Evolutionary conservation across 2,329 filamentous ascomycete genomes (phyloP).

Genomic region (Hyphodiscus sp.): DNA sequence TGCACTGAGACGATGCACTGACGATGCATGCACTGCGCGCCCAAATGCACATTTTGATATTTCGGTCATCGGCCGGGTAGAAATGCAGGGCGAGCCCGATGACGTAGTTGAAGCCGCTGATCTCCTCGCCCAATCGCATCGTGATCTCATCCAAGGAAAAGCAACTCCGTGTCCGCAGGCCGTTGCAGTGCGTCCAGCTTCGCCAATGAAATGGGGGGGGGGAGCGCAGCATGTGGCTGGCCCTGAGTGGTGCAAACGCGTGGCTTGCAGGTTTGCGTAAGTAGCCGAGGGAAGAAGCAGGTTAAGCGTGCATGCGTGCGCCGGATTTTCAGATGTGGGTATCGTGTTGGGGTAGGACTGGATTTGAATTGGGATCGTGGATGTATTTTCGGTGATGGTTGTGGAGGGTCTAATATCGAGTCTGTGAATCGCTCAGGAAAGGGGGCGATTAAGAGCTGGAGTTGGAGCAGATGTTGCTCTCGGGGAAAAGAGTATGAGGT

Average conservation of each 20-base stretch:
- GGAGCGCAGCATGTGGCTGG: neutral
- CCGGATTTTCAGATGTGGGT: neutral
- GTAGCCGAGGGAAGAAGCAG: neutral
- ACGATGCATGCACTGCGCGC: neutral
- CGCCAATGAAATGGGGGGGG: neutral
- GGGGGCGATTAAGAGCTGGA: too few relatives aligned
- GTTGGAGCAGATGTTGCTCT: too few relatives aligned
- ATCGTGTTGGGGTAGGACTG: neutral
- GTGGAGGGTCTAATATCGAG: too few relatives aligned
- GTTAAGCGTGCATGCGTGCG: neutral
- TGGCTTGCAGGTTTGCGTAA: neutral
- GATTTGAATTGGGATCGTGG: neutral
- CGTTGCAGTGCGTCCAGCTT: neutral
- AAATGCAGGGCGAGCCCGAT: too few relatives aligned
- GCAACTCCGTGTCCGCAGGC: too few relatives aligned
- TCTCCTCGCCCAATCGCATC: neutral
- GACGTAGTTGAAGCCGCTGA: neutral
- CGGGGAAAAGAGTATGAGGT: too few relatives aligned
- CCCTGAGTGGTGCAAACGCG: neutral
- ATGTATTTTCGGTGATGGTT: too few relatives aligned
- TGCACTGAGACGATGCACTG: too few relatives aligned
- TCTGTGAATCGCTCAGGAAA: too few relatives aligned
- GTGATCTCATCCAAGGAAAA: too few relatives aligned
- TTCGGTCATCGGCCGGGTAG: too few relatives aligned
- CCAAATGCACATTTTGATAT: neutral